Base-by-base conservation (phyloP, 768 basidiomycete genomes). In the Termitomyces eurrhizus region DNA sequence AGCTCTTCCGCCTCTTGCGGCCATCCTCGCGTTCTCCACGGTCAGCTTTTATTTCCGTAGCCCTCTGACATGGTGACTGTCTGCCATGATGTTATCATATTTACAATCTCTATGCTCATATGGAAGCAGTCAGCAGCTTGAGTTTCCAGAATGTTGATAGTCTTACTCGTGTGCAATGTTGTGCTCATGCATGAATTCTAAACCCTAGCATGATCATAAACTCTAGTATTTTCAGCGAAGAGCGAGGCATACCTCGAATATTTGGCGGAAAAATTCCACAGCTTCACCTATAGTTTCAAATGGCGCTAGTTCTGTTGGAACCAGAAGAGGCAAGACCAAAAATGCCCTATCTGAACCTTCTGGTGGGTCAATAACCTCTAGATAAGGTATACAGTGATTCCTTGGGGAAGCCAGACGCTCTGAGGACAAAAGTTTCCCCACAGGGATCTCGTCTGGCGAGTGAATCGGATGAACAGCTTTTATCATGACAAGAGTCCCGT, bases 181-280 rank as follows among this genome's bases (percentile, higher is more conserved):
- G 44, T 75, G 65, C 9, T 67, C 21, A 21, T 78, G 73, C 72
- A 77, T 76, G 33, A 72, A 78, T 14, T 66, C 62, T 1, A 77
- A 41, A 0, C 73, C 73, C 72, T 76, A 29, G 8, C 8, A 16
- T 32, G 0, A n/a, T 4, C 37, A 26, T 24, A 32, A 7, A 53
- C 64, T 18, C 18, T 26, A 7, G 21, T 14, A n/a, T 16, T 52
- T 52, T 0, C 1, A 37, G 9, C 14, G 18, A 24, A 36, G 21
- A 52, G 29, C 8, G 35, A 36, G 3, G 13, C 7, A 52, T 37
- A 73, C 74, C 68, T 73, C 58, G 14, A 54, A 59, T 11, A 54
- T 59, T 12, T 53, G 58, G 24, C 52, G 58, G 7, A 54, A 59
- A 37, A 53, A 54, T 24, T 54, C 58, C 8, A 59, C 52, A 0